Base-by-base conservation (phyloP, 345 rosid species). In the Eucalyptus fibrosa region DNA sequence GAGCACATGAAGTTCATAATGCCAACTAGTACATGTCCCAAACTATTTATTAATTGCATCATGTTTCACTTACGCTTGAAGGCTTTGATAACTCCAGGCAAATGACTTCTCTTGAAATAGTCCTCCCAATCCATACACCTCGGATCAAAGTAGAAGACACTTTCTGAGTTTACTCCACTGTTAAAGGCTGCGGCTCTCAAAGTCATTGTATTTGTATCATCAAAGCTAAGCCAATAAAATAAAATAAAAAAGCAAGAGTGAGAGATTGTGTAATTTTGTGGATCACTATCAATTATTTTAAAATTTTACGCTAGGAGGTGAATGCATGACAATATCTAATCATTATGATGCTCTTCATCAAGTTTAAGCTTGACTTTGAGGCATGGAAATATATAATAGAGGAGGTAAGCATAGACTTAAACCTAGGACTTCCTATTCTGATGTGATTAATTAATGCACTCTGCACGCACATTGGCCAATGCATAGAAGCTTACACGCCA, bases 91-190 rank as follows among this genome's bases (percentile, higher is more conserved):
- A 95, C 47, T 3, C 97, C 97, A 40, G 97, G 94, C 67, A 96
- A 32, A 62, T 95, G 97, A 67, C 26, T 89, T 4, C 91, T 90
- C 67, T 85, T 45, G 87, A 95, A 67, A 91, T 96, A 95, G 86
- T 94, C 93, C 14, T 95, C 95, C 97, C 96, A 95, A 21, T 91
- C 55, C 87, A 96, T 92, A 85, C 50, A 6, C 30, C 89, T 93
- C 12, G 96, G 95, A 89, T 96, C 96, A 13, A 95, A 93, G 88
- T 90, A 87, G 87, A 96, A 93, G 81, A 87, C 37, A 5, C 4
- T 59, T 4, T 55, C 89, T 2, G 9, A 18, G 32, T 93, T 93
- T 13, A 17, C 32, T 26, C 88, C 91, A 10, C 3, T 42, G 50
- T 88, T 7, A 16, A 4, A 83, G 2, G 89, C 86, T 21, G 59